phyloP scores from a whole-genome alignment of 2,329 filamentous ascomycete genomes.

The Dothistroma pini region DNA sequence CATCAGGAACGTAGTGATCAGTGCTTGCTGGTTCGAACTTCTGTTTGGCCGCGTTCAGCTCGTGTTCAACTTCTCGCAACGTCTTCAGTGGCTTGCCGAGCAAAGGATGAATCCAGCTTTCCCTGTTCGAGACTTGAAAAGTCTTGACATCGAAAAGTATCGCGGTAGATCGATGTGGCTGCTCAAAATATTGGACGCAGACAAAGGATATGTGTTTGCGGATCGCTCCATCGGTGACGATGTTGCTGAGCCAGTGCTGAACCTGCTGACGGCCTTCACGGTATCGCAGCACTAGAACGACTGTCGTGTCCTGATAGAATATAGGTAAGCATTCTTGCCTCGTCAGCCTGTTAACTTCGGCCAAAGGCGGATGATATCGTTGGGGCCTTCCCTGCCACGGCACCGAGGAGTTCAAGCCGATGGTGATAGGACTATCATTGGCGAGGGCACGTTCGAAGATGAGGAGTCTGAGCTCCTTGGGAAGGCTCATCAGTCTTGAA shows the following conservation, averaged over 20 bases:
- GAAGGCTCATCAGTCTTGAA: conserved; percentile 11
- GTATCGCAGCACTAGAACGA: conserved; percentile 15
- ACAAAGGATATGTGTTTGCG: conserved; percentile 10
- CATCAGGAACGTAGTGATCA: neutral
- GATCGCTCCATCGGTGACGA: conserved; percentile 4
- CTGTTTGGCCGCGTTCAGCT: neutral
- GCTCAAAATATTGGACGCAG: conserved; percentile 19
- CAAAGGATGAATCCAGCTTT: conserved; percentile 12
- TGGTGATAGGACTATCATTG: conserved; percentile 1
- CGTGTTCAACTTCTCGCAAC: conserved; percentile 5
- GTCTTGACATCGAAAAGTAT: conserved; percentile 10
- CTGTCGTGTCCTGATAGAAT: conserved; percentile 10
- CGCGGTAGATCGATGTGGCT: conserved; percentile 15
- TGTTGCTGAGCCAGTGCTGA: conserved; percentile 11
- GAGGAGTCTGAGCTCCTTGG: conserved; percentile 17
- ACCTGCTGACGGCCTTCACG: conserved; percentile 17
- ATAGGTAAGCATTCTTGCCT: conserved; percentile 12
- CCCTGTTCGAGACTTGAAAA: conserved; percentile 8
- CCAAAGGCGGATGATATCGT: conserved; percentile 15
- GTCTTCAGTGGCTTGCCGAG: conserved; percentile 7
- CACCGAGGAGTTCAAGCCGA: conserved; percentile 9
- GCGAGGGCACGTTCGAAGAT: conserved; percentile 17
- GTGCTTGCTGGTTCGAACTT: neutral
- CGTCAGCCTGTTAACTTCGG: conserved; percentile 13
- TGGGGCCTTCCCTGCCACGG: conserved; percentile 17